Evolutionary conservation across 2,329 filamentous ascomycete species (phyloP), one percentile per base, ranked within the genome.

Genomic region (Colletotrichum siamense): DNA sequence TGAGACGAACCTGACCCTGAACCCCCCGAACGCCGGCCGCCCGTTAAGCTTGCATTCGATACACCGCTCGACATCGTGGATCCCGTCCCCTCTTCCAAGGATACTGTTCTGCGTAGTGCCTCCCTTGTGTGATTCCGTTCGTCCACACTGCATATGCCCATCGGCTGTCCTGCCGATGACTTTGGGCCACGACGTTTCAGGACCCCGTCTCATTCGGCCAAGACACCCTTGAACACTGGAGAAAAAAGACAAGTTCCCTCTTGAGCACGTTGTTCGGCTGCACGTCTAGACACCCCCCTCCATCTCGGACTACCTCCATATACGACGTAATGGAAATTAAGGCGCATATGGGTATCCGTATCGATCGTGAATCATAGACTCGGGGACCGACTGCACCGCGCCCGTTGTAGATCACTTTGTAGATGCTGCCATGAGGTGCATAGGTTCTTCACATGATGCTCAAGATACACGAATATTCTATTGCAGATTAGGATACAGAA

Each of bases 1-100:
- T 49, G 63, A 69, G 73, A 76, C 49, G 73, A 76, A 76, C 69
- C 69, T 49, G 49, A n/a, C 59, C 22, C 52, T 34, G 59, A 55
- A 49, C 44, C 30, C 28, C 8, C 44, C 12, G 36, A 32, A 15
- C 67, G 32, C 61, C 61, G 61, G 32, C 26, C 30, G n/a, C 12
- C 36, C 22, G 22, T 30, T 57, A 36, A 39, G n/a, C n/a, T 55
- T 12, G 39, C 64, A 18, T 55, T 26, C 2, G 55, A 59, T 22
- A 73, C 49, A 52, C 44, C 64, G 64, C 70, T 73, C 28, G 44
- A 52, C 22, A 64, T 44, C 70, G 64, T 73, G 73, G 70, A 63
- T 34, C 52, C 36, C 30, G 28, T 24, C 55, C 16, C 44, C 44
- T 22, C 44, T 49, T 49, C 44, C 44, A 49, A 22, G n/a, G 44